Conservation (phyloP, 1,284 basidiomycete species). For the Malassezia vespertilionis region DNA sequence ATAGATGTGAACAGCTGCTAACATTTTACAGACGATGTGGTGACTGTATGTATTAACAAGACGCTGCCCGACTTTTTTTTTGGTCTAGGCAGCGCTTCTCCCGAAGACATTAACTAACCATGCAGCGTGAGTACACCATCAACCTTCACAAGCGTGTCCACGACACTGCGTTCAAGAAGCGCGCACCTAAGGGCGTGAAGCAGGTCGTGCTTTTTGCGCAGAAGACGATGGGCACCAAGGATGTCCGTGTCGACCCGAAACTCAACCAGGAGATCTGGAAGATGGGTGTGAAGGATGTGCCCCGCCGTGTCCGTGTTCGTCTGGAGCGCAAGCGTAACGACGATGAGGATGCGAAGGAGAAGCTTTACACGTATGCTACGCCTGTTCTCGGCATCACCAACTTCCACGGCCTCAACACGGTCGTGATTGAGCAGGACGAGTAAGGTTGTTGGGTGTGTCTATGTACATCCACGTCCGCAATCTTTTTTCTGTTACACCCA, state of each 20-base stretch:
- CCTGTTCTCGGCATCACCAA: constrained; percentile 45
- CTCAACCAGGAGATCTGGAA: constrained; percentile 48
- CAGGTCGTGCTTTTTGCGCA: constrained; percentile 45
- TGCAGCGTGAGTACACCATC: constrained; percentile 45
- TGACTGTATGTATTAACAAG: constrained; percentile 26
- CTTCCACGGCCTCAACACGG: constrained; percentile 45
- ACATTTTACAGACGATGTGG: constrained; percentile 24
- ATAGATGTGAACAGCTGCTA: not conserved
- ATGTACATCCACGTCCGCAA: not conserved
- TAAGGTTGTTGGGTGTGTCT: not conserved
- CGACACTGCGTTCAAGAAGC: constrained; percentile 45
- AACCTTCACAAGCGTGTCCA: constrained; percentile 47
- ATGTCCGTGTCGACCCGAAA: constrained; percentile 47
- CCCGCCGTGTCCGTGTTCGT: constrained; percentile 42
- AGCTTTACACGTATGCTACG: constrained; percentile 46
- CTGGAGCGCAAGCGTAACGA: constrained; percentile 48
- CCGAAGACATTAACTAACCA: constrained; percentile 4
- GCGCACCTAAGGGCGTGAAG: constrained; percentile 45
- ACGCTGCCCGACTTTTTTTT: not conserved
- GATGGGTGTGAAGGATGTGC: constrained; percentile 46
- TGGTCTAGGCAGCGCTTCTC: no score
- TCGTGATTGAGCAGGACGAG: constrained; percentile 43
- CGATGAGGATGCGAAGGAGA: constrained; percentile 48
- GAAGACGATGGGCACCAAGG: constrained; percentile 47
- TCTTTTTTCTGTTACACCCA: constrained; percentile 4